A percentile compares a stretch with the other conserved stretches of the same genome.
Evolutionary conservation across 73 alveolate species (phyloP).

Genomic region (Paramecium pentaurelia): DNA sequence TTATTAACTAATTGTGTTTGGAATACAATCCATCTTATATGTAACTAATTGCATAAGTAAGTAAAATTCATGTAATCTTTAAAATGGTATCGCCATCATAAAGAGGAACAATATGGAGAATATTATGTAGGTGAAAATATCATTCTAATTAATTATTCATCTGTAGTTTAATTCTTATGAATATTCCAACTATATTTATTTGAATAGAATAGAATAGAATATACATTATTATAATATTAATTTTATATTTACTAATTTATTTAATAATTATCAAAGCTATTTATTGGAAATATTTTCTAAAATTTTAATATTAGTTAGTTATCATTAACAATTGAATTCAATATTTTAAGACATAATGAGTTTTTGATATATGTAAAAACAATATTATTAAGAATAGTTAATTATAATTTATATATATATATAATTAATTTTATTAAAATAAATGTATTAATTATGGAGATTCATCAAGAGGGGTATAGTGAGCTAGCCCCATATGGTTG

Average conservation of each 20-base stretch:
- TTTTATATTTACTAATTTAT: neutral
- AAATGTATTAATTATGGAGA: constrained; percentile 31
- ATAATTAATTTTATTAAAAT: neutral
- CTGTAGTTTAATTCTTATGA: too few species aligned
- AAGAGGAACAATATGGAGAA: constrained; percentile 18
- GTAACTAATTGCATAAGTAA: neutral
- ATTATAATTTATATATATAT: neutral
- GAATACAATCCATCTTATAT: neutral
- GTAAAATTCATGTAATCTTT: neutral
- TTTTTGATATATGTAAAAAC: too few species aligned
- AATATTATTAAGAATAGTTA: neutral
- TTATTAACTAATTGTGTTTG: neutral
- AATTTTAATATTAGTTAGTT: too few species aligned
- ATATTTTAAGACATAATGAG: too few species aligned
- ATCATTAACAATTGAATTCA: too few species aligned
- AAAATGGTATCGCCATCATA: constrained; percentile 19
- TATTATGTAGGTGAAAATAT: neutral
- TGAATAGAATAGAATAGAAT: too few species aligned
- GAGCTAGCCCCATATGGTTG: constrained; percentile 31
- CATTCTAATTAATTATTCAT: neutral
- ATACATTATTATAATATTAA: too few species aligned
- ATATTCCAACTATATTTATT: too few species aligned
- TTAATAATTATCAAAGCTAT: neutral
- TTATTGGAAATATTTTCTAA: too few species aligned
- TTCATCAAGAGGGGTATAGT: neutral